Conservation (phyloP, 345 rosid genomes). For the Salix exigua region DNA sequence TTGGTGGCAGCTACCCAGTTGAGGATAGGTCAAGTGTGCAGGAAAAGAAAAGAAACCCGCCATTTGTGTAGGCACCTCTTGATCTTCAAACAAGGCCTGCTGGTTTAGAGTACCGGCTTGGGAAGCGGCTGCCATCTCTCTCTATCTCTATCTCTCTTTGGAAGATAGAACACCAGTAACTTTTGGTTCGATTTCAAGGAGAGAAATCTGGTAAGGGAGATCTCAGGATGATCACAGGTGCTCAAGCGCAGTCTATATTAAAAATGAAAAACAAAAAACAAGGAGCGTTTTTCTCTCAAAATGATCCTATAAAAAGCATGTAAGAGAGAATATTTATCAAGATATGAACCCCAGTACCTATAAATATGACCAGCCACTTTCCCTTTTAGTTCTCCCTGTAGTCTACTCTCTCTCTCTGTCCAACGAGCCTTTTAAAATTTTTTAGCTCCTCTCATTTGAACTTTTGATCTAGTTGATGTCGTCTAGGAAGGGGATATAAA, state of each 20-base stretch:
- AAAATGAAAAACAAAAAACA: not conserved
- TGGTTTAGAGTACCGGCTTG: constrained; percentile 43
- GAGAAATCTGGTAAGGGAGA: not conserved
- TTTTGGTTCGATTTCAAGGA: not conserved
- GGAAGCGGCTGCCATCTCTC: constrained; percentile 47
- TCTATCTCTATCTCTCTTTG: constrained; percentile 17
- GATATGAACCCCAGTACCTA: constrained; percentile 18
- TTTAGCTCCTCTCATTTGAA: not conserved
- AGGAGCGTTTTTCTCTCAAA: constrained; percentile 19
- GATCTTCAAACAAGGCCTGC: constrained; percentile 51
- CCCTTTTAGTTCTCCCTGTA: constrained; percentile 15
- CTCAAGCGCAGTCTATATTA: constrained; percentile 3
- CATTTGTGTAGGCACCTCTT: constrained; percentile 45
- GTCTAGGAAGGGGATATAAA: not conserved
- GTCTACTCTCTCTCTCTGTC: not conserved
- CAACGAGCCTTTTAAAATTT: not conserved
- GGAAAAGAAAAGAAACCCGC: constrained; percentile 54
- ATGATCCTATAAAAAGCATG: not conserved
- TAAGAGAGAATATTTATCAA: constrained; percentile 7
- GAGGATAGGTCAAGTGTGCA: constrained; percentile 31
- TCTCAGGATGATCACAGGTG: not conserved
- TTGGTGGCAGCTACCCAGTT: constrained; percentile 37
- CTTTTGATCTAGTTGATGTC: not conserved
- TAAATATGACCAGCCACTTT: constrained; percentile 21
- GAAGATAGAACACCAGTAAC: not conserved